Evolutionary conservation across 352 stramenopile genomes (phyloP).

Genomic region (Pilasporangium apinafurcum): DNA sequence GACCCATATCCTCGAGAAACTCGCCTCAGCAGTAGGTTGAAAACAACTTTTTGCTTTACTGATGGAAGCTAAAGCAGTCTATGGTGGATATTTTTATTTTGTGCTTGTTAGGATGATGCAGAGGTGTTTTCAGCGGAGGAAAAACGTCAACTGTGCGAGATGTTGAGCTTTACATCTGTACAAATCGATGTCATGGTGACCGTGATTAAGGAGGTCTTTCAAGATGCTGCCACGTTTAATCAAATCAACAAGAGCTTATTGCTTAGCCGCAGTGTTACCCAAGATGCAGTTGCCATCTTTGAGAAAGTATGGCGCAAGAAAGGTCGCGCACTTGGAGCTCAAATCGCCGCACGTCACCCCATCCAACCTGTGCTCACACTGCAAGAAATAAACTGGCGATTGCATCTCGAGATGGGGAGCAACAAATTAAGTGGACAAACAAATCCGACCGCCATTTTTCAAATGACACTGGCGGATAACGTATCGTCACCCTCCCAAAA

Average conservation of each 20-base stretch:
- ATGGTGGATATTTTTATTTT: not conserved
- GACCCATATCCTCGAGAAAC: constrained; percentile 47
- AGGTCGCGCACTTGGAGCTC: constrained; percentile 5
- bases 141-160: constrained; percentile 31
- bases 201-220: constrained; percentile 22
- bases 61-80: not conserved
- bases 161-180: constrained; percentile 25
- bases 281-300: constrained; percentile 18
- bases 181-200: constrained; percentile 37
- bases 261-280: constrained; percentile 8
- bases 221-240: constrained; percentile 35
- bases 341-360: constrained; percentile 7
- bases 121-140: constrained; percentile 41
- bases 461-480: constrained; percentile 26
- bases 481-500: not conserved
- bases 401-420: constrained; percentile 51
- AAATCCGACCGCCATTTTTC: constrained; percentile 44
- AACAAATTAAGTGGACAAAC: constrained; percentile 27
- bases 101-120: not conserved
- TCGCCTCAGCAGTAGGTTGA: constrained; percentile 21
- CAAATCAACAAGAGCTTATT: constrained; percentile 25
- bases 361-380: constrained; percentile 8
- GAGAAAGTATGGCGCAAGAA: constrained; percentile 67
- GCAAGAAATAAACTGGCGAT: constrained; percentile 33
- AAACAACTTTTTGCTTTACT: not conserved